Evolutionary conservation across 768 basidiomycete species (phyloP), one percentile per base, ranked within the genome.

Genomic region (Cystobasidium ongulense): DNA sequence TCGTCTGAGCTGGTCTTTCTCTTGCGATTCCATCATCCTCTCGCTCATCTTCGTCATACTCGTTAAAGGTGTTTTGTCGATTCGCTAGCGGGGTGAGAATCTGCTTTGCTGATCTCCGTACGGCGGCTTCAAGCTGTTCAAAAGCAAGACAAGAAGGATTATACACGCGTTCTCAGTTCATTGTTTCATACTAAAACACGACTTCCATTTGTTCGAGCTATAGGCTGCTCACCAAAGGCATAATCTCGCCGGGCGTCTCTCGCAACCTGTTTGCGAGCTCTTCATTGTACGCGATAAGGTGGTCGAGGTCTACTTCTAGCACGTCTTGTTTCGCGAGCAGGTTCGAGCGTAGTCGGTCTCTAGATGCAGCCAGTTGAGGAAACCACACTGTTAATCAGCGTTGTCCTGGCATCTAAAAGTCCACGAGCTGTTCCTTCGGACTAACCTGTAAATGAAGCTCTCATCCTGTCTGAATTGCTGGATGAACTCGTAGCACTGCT

Each of bases 301-400:
- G 82, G 75, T 88, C 83, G 77, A 95, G 84, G 82, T 97, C 89
- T 75, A 97, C 87, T 81, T 96, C 87, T 73, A 98, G 88, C 65
- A 88, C 83, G 80, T 90, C 87, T 75, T 94, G 91, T 80, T 93
- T 93, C 76, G 95, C 81, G 17, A 98, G 86, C 38, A 98, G 82
- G 80, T 93, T 95, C 57, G 88, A 91, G 23, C 94, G 87, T 33
- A 98, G 84, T 76, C 90, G 90, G 79, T 99, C 96, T 93, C 94
- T 86, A 82, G 96, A 96, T 64, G 75, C 50, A 66, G 54, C 61
- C 33, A 64, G 41, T n/a, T 15, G 36, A 65, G 18, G 39, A 29
- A 27, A 33, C 39, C 46, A 18, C 35, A 46, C 13, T 43, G 65
- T 63, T 29, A 57, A 7, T 15, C 31, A 64, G 27, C 33, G 7